Percentiles rank a stretch among this genome's conserved stretches.
Evolutionary conservation across 768 basidiomycete genomes (phyloP).

Genomic region (Collybia sp.): DNA sequence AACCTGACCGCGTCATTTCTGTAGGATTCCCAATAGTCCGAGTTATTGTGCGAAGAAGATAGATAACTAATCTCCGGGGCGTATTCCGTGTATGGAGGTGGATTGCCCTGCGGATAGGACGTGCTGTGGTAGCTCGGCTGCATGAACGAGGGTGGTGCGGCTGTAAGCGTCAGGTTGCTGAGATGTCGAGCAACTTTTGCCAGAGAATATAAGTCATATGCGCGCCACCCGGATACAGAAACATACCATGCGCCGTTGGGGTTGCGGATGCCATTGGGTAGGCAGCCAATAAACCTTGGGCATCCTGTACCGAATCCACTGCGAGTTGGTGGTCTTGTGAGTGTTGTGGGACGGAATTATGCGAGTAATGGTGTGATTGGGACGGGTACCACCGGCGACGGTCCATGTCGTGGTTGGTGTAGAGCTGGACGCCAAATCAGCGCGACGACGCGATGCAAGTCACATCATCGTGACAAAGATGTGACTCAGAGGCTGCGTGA

Average conservation of each 20-base stretch:
- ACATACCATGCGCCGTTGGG: conserved; percentile 69
- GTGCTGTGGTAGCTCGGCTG: conserved; percentile 49
- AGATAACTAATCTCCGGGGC: conserved; percentile 57
- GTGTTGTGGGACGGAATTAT: conserved; percentile 10
- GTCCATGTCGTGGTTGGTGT: conserved; percentile 22
- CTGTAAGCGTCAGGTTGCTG: conserved; percentile 50
- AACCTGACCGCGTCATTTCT: conserved; percentile 59
- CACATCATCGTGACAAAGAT: too few relatives aligned
- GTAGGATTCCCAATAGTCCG: conserved; percentile 61
- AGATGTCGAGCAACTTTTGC: conserved; percentile 62
- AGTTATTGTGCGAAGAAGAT: conserved; percentile 42
- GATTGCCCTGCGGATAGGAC: conserved; percentile 32
- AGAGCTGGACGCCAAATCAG: conserved; percentile 1
- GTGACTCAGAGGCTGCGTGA: too few relatives aligned
- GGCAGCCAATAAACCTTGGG: conserved; percentile 58
- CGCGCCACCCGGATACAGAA: background rate
- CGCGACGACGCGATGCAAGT: too few relatives aligned
- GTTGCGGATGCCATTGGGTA: conserved; percentile 77
- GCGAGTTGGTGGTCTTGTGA: conserved; percentile 14
- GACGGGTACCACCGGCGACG: conserved; percentile 28
- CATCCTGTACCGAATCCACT: conserved; percentile 57
- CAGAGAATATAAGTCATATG: background rate
- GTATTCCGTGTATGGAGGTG: conserved; percentile 64
- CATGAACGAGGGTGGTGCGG: conserved; percentile 58
- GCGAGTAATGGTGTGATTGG: conserved; percentile 12